phyloP scores from a whole-genome alignment of 805 yeast genomes.

The Monosporozyma siamensis region DNA sequence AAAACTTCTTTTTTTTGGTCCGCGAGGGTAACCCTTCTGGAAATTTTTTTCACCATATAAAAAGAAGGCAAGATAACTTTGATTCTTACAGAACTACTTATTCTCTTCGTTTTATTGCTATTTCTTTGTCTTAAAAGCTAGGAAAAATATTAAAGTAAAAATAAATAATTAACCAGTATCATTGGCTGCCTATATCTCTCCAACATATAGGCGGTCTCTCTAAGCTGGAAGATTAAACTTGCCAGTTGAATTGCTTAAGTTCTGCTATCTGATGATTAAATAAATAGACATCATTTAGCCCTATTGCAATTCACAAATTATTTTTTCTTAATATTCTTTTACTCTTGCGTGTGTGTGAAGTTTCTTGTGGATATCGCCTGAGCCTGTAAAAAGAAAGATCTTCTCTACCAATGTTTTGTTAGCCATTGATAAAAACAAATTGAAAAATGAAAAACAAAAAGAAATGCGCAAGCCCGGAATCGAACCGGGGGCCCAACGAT shows the following conservation, averaged over 20 bases:
- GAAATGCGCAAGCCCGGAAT: constrained; percentile 5
- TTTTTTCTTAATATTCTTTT: not conserved
- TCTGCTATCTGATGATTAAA: constrained; percentile 18
- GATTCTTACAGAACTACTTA: no score
- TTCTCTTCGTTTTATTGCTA: not conserved
- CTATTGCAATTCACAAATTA: constrained; percentile 22
- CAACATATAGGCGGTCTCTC: constrained; percentile 23
- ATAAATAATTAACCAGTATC: constrained; percentile 16
- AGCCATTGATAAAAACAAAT: not conserved
- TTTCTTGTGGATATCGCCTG: not conserved
- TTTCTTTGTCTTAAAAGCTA: not conserved
- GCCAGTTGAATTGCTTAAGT: constrained; percentile 19
- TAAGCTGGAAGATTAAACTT: constrained; percentile 22
- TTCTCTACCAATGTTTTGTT: not conserved
- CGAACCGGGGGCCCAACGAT: constrained; percentile 2
- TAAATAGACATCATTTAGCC: constrained; percentile 11
- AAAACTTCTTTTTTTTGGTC: no score
- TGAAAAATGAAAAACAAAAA: not conserved
- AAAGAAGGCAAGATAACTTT: no score
- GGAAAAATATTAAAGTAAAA: constrained; percentile 2
- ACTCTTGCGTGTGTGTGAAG: not conserved
- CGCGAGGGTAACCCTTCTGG: no score
- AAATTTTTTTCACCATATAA: no score
- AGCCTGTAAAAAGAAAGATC: not conserved
- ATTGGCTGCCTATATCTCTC: constrained; percentile 21